A percentile compares a stretch with the other conserved stretches of the same genome.
Evolutionary conservation across 352 stramenopile genomes (phyloP).

Genomic region (Globisporangium spinosum): DNA sequence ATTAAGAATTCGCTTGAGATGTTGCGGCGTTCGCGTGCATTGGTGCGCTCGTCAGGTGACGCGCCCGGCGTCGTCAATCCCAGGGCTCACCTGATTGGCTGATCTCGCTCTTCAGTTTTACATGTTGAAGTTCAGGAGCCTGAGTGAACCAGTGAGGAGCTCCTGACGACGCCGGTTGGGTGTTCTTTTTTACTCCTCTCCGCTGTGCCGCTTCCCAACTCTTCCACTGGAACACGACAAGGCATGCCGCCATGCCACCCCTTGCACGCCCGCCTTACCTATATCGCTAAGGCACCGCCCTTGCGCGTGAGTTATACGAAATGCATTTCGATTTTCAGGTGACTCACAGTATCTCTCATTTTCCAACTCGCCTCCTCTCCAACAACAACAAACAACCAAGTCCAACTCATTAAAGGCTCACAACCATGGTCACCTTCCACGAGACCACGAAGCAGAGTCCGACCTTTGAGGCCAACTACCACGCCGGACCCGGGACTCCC

Average conservation of each 20-base stretch:
- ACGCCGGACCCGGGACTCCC: neutral
- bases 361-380: slow-evolving; percentile 18
- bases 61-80: neutral
- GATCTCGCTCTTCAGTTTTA: slow-evolving; percentile 1
- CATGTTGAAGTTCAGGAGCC: neutral
- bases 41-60: neutral
- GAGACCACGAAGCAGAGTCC: slow-evolving; percentile 9
- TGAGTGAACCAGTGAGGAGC: neutral
- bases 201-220: too few relatives aligned
- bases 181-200: neutral
- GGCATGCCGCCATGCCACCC: too few relatives aligned
- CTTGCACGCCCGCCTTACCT: neutral
- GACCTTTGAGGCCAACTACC: neutral
- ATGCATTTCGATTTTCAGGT: slow-evolving; percentile 6
- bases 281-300: neutral
- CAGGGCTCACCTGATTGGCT: neutral
- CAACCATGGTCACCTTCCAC: neutral
- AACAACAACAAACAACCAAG: neutral
- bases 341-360: slow-evolving; percentile 24
- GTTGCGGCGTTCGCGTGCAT: neutral
- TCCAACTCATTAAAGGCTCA: too few relatives aligned
- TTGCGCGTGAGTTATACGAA: slow-evolving; percentile 10
- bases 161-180: neutral
- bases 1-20: neutral
- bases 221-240: too few relatives aligned